Conservation (phyloP, 2,329 filamentous ascomycete genomes). For the Penicillium sp. region DNA sequence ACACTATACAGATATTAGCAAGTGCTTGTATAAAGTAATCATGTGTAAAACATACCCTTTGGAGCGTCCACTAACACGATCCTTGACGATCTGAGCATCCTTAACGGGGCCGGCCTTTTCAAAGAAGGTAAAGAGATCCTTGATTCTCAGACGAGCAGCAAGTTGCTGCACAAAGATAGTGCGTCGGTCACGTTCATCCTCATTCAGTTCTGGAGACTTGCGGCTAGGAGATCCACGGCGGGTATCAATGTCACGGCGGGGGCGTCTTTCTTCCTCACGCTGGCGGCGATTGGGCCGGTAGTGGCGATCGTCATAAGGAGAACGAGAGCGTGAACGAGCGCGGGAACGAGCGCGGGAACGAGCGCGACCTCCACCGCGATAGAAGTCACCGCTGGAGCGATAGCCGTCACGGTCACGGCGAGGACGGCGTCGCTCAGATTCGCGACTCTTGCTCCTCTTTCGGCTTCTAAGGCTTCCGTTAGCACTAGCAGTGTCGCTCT, state of each 20-base stretch:
- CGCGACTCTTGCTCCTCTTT: constrained; percentile 74
- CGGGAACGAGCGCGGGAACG: constrained; percentile 70
- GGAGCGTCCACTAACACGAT: constrained; percentile 90
- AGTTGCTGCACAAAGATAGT: constrained; percentile 99
- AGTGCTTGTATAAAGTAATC: constrained; percentile 8
- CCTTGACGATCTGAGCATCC: constrained; percentile 98
- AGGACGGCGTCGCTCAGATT: constrained; percentile 70
- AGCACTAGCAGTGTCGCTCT: constrained; percentile 70
- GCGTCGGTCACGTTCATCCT: constrained; percentile 93
- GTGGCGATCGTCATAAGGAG: constrained; percentile 61
- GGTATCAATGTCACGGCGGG: constrained; percentile 52
- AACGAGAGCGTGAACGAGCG: constrained; percentile 71
- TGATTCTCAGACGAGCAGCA: constrained; percentile 85
- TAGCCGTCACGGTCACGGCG: constrained; percentile 61
- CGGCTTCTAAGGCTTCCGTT: constrained; percentile 72
- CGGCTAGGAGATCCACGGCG: constrained; percentile 45
- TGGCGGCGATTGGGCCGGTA: constrained; percentile 53
- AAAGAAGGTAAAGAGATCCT: constrained; percentile 91
- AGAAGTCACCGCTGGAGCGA: constrained; percentile 65
- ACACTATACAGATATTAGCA: constrained; percentile 58
- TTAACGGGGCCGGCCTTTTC: constrained; percentile 92
- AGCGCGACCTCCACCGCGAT: constrained; percentile 62
- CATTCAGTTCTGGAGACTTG: constrained; percentile 68
- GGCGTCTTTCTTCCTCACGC: constrained; percentile 45
- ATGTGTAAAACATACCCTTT: constrained; percentile 70